Percentiles rank a stretch among this genome's conserved stretches.
Evolutionary conservation across 768 basidiomycete genomes (phyloP).

Genomic region (Cantharellus cinnabarinus): DNA sequence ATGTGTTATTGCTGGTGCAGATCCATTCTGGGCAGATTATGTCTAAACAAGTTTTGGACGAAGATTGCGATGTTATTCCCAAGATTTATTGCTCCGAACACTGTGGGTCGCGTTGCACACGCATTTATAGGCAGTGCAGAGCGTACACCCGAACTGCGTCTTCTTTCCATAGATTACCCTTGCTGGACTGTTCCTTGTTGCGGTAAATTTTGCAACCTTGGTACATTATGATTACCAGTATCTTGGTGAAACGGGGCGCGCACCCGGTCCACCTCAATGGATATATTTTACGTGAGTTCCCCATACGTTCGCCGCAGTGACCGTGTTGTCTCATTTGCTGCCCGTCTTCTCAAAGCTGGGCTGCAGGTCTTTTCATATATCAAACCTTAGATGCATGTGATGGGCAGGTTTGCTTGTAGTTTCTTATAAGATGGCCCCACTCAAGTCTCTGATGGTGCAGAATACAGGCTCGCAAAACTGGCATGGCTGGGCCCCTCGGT

Average conservation of each 20-base stretch:
- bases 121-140: not conserved
- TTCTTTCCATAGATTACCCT: conserved; percentile 66
- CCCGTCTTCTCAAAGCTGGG: conserved; percentile 37
- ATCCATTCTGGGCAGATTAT: conserved; percentile 52
- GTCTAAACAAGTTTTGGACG: conserved; percentile 75
- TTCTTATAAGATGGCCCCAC: not conserved
- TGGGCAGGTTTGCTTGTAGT: conserved; percentile 31
- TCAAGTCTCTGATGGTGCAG: conserved; percentile 19
- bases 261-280: conserved; percentile 53
- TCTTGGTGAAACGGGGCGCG: conserved; percentile 44
- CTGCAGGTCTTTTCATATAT: conserved; percentile 71
- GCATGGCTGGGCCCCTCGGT: conserved; percentile 93
- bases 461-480: conserved; percentile 87
- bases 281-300: conserved; percentile 65
- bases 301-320: not conserved
- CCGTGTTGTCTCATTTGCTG: not conserved
- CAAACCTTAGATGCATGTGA: conserved; percentile 81
- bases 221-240: conserved; percentile 68
- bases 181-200: conserved; percentile 59
- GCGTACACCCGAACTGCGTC: not conserved
- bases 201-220: conserved; percentile 67
- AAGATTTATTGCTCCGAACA: conserved; percentile 67
- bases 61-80: conserved; percentile 86
- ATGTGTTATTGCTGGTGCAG: conserved; percentile 20
- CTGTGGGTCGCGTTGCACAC: conserved; percentile 28